Evolutionary conservation across 108 stramenopile species (phyloP), one percentile per base, ranked within the genome.

Genomic region (Aureococcus anophagefferens): DNA sequence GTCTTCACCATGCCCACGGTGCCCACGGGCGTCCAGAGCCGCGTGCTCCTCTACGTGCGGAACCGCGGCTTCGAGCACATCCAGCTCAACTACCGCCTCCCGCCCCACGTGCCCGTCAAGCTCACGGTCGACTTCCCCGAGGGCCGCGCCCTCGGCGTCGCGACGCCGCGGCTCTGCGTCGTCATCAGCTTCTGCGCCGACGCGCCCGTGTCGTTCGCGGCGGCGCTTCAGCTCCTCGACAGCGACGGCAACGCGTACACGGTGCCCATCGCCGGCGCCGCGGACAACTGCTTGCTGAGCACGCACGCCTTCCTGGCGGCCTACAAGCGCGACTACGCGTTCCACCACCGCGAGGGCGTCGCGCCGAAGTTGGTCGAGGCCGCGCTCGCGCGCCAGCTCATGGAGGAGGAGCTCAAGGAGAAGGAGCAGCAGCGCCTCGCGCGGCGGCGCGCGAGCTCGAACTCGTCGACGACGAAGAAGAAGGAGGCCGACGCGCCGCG

Each of bases 31-130:
- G 69, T 84, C 62, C 65, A 75, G 7, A 62, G 78, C 25, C 37
- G 74, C 5, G 82, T 78, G 21, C 0, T 35, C 17, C 82, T 85
- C 44, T 35, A 51, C 35, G 59, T 87, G 62, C 65, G 62, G 25
- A 84, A 84, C 69, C 63, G 75, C 40, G 86, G 86, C 18, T 87
- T 81, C 75, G 81, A 80, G 65, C 71, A 71, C 62, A 72, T 87
- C 33, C 73, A 82, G 30, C 66, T 87, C 0, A 37, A 64, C 1
- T 72, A 86, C 68, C 31, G 74, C 28, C n/a, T 87, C 29, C 82
- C 80, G 17, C 68, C 65, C 31, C 75, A 77, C 37, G 65, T 74
- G 30, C 77, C 78, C 0, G 71, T 83, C n/a, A 74, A 82, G 40
- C 62, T 87, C 25, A 44, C 33, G 17, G 69, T 87, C 17, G 13